phyloP scores from a whole-genome alignment of 1,284 basidiomycete species.

The Ganoderma resinaceum region DNA sequence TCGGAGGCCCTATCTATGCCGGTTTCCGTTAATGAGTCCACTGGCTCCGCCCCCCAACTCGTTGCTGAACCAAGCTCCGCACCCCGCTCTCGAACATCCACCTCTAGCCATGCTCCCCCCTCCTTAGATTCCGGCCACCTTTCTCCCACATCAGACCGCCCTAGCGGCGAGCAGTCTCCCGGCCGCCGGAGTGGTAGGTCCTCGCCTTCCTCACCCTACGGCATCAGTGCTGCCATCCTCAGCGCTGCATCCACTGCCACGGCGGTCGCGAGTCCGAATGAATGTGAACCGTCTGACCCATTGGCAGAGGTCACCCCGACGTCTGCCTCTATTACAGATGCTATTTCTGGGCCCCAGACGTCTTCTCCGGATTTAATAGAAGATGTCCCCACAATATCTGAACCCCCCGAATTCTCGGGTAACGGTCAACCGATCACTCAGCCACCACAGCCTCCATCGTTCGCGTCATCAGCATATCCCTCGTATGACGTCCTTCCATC shows the following conservation, averaged over 20 bases:
- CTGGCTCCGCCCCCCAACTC: conserved; percentile 9
- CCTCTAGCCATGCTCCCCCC: conserved; percentile 5
- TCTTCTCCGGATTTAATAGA: conserved; percentile 6
- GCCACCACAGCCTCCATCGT: conserved; percentile 31
- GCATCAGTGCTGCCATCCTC: conserved; percentile 47
- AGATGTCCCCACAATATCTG: neutral
- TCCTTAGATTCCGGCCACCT: conserved; percentile 16
- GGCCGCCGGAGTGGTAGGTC: conserved; percentile 33
- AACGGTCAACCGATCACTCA: conserved; percentile 8
- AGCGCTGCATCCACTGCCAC: conserved; percentile 53
- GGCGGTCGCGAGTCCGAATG: conserved; percentile 38
- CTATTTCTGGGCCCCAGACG: conserved; percentile 10
- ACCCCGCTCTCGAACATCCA: conserved; percentile 15
- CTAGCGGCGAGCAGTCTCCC: conserved; percentile 1
- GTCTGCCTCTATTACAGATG: conserved; percentile 6
- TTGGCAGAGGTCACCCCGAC: neutral
- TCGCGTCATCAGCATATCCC: conserved; percentile 39
- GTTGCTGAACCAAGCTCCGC: neutral
- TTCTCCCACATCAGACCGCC: conserved; percentile 3
- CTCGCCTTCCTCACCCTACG: conserved; percentile 46
- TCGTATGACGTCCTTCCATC: conserved; percentile 46
- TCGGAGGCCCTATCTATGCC: neutral
- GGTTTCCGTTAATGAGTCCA: neutral
- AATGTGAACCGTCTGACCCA: conserved; percentile 7
- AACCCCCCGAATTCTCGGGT: conserved; percentile 5